Conservation (phyloP, 1,139 yeast species). For the Arxiozyma telluris region DNA sequence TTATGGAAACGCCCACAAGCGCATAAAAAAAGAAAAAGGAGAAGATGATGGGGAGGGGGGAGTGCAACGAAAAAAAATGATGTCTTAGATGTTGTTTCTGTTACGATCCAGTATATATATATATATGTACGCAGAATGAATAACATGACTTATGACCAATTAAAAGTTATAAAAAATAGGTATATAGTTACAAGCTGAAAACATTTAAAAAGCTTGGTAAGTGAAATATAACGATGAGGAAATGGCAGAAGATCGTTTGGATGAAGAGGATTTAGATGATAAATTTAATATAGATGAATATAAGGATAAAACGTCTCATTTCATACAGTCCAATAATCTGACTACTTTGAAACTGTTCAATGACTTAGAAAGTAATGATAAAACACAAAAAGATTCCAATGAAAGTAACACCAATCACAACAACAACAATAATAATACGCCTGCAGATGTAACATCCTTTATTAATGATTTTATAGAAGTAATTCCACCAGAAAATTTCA, state of each 20-base stretch:
- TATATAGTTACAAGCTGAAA: no score
- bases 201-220: background rate
- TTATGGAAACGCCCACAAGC: background rate
- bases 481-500: conserved; percentile 85
- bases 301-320: conserved; percentile 10
- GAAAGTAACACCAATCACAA: background rate
- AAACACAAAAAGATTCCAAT: background rate
- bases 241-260: background rate
- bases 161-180: no score
- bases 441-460: background rate
- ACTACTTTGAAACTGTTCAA: background rate
- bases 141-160: no score
- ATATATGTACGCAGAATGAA: no score
- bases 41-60: background rate
- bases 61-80: no score
- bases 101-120: background rate
- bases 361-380: background rate
- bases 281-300: conserved; percentile 23
- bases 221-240: conserved; percentile 1
- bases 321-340: conserved; percentile 1
- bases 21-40: no score
- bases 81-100: no score
- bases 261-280: conserved; percentile 27
- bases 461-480: conserved; percentile 14
- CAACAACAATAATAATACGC: background rate